phyloP scores from a whole-genome alignment of 352 stramenopile genomes.

The Pythium utonaiense region DNA sequence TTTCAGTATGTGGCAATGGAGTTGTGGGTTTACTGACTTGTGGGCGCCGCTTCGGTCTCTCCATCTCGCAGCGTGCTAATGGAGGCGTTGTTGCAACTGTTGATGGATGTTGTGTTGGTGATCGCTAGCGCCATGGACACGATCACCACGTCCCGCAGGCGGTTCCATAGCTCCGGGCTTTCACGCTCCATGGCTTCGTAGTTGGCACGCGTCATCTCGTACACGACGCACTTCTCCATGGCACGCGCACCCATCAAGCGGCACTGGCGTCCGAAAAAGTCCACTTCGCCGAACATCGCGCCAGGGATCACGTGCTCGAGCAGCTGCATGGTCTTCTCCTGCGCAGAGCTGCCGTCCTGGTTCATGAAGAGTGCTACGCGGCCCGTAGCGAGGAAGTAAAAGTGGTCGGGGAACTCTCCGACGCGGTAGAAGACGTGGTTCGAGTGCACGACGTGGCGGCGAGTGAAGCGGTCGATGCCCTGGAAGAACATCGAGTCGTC shows the following conservation, averaged over 20 bases:
- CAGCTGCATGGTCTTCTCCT: conserved; percentile 45
- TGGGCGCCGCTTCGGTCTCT: neutral
- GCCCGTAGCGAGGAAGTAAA: conserved; percentile 76
- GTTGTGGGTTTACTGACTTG: conserved; percentile 11
- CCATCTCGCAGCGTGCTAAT: conserved; percentile 5
- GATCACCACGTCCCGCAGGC: conserved; percentile 79
- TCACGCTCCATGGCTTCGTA: conserved; percentile 65
- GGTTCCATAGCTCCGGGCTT: conserved; percentile 59
- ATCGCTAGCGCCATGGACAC: conserved; percentile 79
- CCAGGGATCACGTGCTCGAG: conserved; percentile 70
- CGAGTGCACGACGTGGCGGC: conserved; percentile 41
- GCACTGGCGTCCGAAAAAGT: conserved; percentile 78
- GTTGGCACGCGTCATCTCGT: conserved; percentile 57
- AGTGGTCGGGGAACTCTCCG: conserved; percentile 48
- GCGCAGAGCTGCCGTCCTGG: conserved; percentile 48
- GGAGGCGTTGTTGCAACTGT: conserved; percentile 43
- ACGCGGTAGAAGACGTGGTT: conserved; percentile 79
- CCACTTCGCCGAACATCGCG: conserved; percentile 84
- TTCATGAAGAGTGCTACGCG: conserved; percentile 78
- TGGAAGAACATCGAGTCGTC: conserved; percentile 67
- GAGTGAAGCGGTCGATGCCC: conserved; percentile 64
- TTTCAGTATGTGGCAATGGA: too few species aligned
- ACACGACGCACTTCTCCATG: conserved; percentile 55
- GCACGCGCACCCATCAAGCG: conserved; percentile 59
- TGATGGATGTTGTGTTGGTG: conserved; percentile 70